Evolutionary conservation across 306 rosid genomes (phyloP), one percentile per base, ranked within the genome.

Genomic region (Vicia villosa): DNA sequence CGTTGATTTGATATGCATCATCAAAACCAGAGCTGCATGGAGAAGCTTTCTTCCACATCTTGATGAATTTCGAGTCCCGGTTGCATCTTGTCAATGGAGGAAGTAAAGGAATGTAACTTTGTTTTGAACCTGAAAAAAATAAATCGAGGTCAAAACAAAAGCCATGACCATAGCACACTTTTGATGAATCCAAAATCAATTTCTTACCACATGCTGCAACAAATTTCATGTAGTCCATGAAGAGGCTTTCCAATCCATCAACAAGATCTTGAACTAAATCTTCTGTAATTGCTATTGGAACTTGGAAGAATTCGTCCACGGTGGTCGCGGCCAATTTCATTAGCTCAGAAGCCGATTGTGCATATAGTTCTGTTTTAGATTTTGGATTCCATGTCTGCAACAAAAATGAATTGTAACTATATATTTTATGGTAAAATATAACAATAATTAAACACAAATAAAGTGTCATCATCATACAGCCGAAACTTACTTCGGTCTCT

Each of bases 61-160:
- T 78, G 19, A 54, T n/a, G 46, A 94, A 47, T 69, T 62, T 88
- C 1, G 98, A 94, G 54, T 71, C 88, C 19, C 89, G 61, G 60
- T 76, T 90, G 85, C 98, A 90, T 56, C 98, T 79, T 1, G 97
- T 94, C 49, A 94, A 84, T 52, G 98, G 88, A n/a, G 98, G 98
- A 72, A 94, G 96, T 34, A 85, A 40, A 6, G 97, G 98, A 66
- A 88, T 66, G 63, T 90, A 94, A 73, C 79, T 94, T 52, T 88
- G 94, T 40, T 81, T 94, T 38, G 96, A 74, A 69, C 97, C 98
- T 93, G 83, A 79, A 78, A 64, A 49, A 20, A 2, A 34, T 5
- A 32, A 21, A 20, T 10, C 14, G 3, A 54, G 36, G 46, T 79
- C 21, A 42, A 60, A 41, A 21, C 12, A 51, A 50, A 40, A 16